Conservation (phyloP, 768 basidiomycete genomes). For the Leccinellum albellum region DNA sequence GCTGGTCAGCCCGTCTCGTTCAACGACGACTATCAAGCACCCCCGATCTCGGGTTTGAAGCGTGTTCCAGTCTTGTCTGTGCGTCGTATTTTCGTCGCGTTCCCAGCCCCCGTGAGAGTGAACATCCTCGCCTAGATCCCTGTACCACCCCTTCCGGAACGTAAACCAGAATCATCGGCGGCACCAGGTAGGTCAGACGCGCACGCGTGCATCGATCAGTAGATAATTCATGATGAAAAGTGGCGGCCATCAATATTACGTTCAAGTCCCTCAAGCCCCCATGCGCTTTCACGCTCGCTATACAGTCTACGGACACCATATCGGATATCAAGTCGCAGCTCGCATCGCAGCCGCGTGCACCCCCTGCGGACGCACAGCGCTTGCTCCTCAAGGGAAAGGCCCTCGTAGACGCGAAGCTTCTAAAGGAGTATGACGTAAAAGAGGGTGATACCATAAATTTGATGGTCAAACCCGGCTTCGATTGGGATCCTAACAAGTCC, state of each 20-base stretch:
- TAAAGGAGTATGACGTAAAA: constrained; percentile 86
- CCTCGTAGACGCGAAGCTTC: constrained; percentile 79
- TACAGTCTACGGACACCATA: constrained; percentile 82
- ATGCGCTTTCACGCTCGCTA: constrained; percentile 64
- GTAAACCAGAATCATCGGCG: constrained; percentile 35
- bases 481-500: constrained; percentile 54
- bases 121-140: constrained; percentile 41
- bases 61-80: constrained; percentile 70
- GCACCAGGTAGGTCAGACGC: constrained; percentile 28
- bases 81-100: constrained; percentile 18
- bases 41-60: constrained; percentile 59
- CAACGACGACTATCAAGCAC: constrained; percentile 73
- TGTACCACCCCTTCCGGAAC: constrained; percentile 58
- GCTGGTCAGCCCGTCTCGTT: constrained; percentile 65
- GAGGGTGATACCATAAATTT: constrained; percentile 82
- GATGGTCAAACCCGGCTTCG: constrained; percentile 75
- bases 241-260: constrained; percentile 51
- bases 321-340: constrained; percentile 74
- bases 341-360: constrained; percentile 61
- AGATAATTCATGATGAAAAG: constrained; percentile 9
- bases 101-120: not conserved
- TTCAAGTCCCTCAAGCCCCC: constrained; percentile 94
- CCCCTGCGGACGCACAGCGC: constrained; percentile 76
- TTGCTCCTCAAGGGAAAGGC: constrained; percentile 94
- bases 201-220: constrained; percentile 10